These are phyloP conservation scores for Boletus bicolor DNA, from an alignment of 768 basidiomycete species.

Conservation along the genomic window DNA sequence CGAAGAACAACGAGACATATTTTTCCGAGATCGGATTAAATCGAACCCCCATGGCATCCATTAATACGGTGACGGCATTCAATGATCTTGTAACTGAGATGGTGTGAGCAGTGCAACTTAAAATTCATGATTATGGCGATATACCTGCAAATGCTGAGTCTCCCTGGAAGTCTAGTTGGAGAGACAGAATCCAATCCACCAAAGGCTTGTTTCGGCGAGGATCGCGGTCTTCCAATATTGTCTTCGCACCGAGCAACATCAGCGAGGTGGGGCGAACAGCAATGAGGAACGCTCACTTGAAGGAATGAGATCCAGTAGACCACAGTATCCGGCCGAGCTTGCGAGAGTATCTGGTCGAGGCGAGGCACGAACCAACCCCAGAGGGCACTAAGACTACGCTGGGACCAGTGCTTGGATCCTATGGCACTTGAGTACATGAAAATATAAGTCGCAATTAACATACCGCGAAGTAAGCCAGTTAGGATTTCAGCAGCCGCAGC, in stretches of 20 bases:
- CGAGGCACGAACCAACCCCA: slow-evolving; percentile 72
- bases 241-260: slow-evolving; percentile 30
- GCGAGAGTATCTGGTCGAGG: slow-evolving; percentile 60
- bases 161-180: slow-evolving; percentile 78
- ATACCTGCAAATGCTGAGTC: slow-evolving; percentile 86
- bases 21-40: slow-evolving; percentile 66
- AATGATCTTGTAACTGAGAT: slow-evolving; percentile 72
- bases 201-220: slow-evolving; percentile 73
- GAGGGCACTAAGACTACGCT: slow-evolving; percentile 45
- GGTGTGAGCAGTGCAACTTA: slow-evolving; percentile 5
- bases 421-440: slow-evolving; percentile 5
- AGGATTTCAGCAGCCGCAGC: slow-evolving; percentile 75
- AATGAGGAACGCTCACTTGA: slow-evolving; percentile 23
- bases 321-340: slow-evolving; percentile 84
- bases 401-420: slow-evolving; percentile 87
- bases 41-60: slow-evolving; percentile 62
- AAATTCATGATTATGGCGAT: slow-evolving; percentile 20
- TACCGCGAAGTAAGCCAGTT: slow-evolving; percentile 72
- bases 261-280: not conserved
- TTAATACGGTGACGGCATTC: slow-evolving; percentile 59
- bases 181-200: slow-evolving; percentile 70
- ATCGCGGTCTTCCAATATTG: slow-evolving; percentile 65
- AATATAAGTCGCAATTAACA: slow-evolving; percentile 8
- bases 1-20: slow-evolving; percentile 68
- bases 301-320: slow-evolving; percentile 71